Conservation (phyloP, 257 asterid species). For the Galeopsis tetrahit region DNA sequence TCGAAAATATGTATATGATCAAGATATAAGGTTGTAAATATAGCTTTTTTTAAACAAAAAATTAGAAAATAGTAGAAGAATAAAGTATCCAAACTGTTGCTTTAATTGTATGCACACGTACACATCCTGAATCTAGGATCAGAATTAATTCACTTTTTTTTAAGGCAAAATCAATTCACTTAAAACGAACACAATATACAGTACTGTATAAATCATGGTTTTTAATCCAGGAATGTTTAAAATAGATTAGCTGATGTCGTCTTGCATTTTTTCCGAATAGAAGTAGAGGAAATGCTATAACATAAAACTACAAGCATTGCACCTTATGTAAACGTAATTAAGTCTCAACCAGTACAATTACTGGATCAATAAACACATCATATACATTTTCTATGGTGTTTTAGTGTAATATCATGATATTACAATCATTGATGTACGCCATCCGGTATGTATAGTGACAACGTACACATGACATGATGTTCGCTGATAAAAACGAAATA, state of each 20-base stretch:
- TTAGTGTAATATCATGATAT: neutral
- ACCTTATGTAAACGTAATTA: neutral
- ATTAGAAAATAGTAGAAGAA: neutral
- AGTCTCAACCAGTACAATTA: neutral
- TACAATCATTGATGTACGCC: neutral
- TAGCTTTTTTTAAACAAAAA: neutral
- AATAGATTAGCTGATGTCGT: neutral
- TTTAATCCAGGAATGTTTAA: neutral
- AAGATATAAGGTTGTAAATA: neutral
- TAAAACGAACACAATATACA: neutral
- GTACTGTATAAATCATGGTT: neutral
- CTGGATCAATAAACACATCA: neutral
- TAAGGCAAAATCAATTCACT: neutral
- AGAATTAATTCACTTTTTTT: neutral
- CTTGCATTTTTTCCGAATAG: neutral
- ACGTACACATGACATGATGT: neutral
- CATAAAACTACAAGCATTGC: neutral
- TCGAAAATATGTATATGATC: no score
- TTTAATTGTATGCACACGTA: neutral
- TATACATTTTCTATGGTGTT: neutral
- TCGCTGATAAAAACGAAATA: neutral
- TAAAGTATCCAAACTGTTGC: neutral
- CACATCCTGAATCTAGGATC: neutral
- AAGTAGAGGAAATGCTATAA: no score
- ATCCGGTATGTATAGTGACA: neutral